phyloP scores from a whole-genome alignment of 345 rosid species.

The Cardamine occulta region DNA sequence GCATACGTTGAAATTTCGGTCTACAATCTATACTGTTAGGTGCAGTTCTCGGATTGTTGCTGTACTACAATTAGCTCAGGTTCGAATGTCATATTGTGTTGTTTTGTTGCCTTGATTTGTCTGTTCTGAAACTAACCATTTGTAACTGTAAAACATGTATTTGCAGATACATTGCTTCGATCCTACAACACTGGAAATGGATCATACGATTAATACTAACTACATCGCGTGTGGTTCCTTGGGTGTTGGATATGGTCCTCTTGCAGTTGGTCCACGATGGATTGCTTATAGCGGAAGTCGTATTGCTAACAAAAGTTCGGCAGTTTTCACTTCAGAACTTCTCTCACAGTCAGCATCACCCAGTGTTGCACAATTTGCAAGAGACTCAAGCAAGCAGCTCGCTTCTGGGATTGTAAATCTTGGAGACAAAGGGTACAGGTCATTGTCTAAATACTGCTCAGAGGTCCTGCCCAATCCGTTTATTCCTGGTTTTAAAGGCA shows the following conservation, averaged over 20 bases:
- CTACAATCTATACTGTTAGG: constrained; percentile 75
- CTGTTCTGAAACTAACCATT: constrained; percentile 14
- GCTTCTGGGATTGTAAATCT: constrained; percentile 83
- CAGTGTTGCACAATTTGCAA: constrained; percentile 78
- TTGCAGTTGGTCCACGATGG: constrained; percentile 97
- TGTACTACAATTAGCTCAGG: constrained; percentile 80
- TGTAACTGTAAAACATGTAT: constrained; percentile 20
- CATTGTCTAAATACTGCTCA: constrained; percentile 67
- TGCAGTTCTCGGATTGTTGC: constrained; percentile 94
- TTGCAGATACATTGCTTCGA: constrained; percentile 89
- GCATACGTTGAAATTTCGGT: constrained; percentile 73
- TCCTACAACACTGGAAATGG: constrained; percentile 62
- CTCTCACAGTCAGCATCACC: constrained; percentile 54
- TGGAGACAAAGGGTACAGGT: constrained; percentile 86
- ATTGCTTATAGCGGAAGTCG: constrained; percentile 90
- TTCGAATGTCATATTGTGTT: constrained; percentile 37
- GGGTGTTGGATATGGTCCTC: constrained; percentile 87
- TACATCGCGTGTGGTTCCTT: constrained; percentile 56
- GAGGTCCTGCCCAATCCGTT: constrained; percentile 78
- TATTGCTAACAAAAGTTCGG: constrained; percentile 53
- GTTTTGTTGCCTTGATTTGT: constrained; percentile 4
- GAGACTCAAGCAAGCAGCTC: constrained; percentile 88
- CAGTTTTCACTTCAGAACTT: constrained; percentile 68
- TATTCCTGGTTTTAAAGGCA: constrained; percentile 61
- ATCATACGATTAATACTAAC: constrained; percentile 71